Conservation (phyloP, 202 grass and related monocot species). For the Schoenoplectus triqueter region DNA sequence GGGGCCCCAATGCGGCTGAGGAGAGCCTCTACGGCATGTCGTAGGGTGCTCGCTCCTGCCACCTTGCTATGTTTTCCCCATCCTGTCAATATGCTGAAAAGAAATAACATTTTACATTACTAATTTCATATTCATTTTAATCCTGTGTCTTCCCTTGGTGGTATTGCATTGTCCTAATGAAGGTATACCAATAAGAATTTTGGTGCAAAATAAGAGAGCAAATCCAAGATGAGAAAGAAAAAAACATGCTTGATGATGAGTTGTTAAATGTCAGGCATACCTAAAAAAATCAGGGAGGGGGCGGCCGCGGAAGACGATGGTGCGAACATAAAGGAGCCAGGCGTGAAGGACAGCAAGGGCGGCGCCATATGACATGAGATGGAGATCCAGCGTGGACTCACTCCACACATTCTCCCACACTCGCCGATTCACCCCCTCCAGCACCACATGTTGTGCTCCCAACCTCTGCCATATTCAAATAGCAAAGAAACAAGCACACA, state of each 20-base stretch:
- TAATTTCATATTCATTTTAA: background rate
- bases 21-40: slow-evolving; percentile 59
- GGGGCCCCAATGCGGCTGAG: slow-evolving; percentile 85
- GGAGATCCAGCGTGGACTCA: slow-evolving; percentile 84
- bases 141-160: background rate
- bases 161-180: background rate
- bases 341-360: slow-evolving; percentile 95
- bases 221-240: background rate
- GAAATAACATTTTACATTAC: background rate
- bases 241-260: slow-evolving; percentile 8
- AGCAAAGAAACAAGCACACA: slow-evolving; percentile 2
- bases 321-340: slow-evolving; percentile 82
- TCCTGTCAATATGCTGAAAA: slow-evolving; percentile 77
- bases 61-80: slow-evolving; percentile 99
- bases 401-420: slow-evolving; percentile 95
- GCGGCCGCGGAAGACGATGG: slow-evolving; percentile 76
- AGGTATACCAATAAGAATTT: background rate
- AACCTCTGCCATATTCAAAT: slow-evolving; percentile 57
- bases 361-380: slow-evolving; percentile 96
- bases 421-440: slow-evolving; percentile 72
- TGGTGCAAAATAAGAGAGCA: background rate
- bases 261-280: slow-evolving; percentile 43
- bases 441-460: slow-evolving; percentile 89
- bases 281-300: slow-evolving; percentile 87
- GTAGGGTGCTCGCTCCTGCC: slow-evolving; percentile 77